Evolutionary conservation across 371 early-diverging fungal species (phyloP).

Genomic region (Dichotomocladium elegans): DNA sequence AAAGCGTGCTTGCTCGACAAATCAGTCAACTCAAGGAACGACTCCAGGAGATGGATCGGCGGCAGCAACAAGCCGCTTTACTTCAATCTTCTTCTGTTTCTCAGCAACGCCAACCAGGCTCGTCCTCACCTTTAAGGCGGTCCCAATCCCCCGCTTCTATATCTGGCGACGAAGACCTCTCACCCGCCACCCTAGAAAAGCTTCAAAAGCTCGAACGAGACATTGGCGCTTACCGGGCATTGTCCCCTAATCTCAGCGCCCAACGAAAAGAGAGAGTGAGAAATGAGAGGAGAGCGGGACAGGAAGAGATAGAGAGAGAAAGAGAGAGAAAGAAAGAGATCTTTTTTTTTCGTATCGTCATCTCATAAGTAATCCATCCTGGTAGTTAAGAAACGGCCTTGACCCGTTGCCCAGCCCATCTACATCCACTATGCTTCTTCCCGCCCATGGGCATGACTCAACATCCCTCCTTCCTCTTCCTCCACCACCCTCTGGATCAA

Average conservation of each 20-base stretch:
- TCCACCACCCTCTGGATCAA: constrained; percentile 42
- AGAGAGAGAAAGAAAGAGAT: neutral
- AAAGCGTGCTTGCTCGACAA: constrained; percentile 43
- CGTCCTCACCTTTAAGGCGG: constrained; percentile 5
- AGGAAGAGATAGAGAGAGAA: too few species aligned
- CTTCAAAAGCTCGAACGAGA: constrained; percentile 39
- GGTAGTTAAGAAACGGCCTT: constrained; percentile 29
- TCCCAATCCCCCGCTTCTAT: constrained; percentile 8
- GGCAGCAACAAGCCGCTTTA: constrained; percentile 9
- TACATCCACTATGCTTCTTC: constrained; percentile 34
- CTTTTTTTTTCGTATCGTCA: neutral
- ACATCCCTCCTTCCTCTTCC: constrained; percentile 38
- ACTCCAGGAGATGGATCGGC: constrained; percentile 27
- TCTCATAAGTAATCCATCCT: neutral
- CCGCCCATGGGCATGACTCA: constrained; percentile 28
- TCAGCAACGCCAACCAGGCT: constrained; percentile 3
- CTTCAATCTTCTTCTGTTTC: constrained; percentile 4
- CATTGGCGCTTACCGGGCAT: constrained; percentile 18
- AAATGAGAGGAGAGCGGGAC: too few species aligned
- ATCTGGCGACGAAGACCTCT: constrained; percentile 19
- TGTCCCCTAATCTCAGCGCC: constrained; percentile 14
- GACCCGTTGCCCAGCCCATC: constrained; percentile 46
- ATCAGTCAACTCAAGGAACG: constrained; percentile 36
- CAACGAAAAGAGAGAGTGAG: constrained; percentile 20
- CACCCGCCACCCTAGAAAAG: constrained; percentile 28